A percentile compares a stretch with the other conserved stretches of the same genome.
phyloP scores from a whole-genome alignment of 768 basidiomycete species.

The Clathrus columnatus region DNA sequence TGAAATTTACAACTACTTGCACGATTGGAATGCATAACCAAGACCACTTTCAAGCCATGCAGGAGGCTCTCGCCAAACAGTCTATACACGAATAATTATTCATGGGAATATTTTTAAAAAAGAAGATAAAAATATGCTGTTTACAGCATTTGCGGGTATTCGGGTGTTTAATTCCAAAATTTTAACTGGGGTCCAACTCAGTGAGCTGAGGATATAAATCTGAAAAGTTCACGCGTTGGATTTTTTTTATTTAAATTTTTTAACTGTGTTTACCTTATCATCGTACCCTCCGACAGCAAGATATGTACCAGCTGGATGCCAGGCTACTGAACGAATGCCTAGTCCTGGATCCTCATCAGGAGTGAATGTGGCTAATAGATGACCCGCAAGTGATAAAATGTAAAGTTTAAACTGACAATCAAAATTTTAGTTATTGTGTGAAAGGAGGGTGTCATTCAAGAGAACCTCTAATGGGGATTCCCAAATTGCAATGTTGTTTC shows the following conservation, averaged over 20 bases:
- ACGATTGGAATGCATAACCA: slow-evolving; percentile 82
- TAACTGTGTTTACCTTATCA: slow-evolving; percentile 49
- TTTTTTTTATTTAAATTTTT: background rate
- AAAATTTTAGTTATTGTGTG: background rate
- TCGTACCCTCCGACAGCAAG: slow-evolving; percentile 83
- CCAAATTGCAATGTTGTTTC: slow-evolving; percentile 72
- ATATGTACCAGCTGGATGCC: slow-evolving; percentile 84
- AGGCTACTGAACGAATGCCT: slow-evolving; percentile 68
- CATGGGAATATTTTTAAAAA: background rate
- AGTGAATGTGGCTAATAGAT: slow-evolving; percentile 53
- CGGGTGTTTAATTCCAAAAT: slow-evolving; percentile 55
- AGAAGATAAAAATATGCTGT: slow-evolving; percentile 36
- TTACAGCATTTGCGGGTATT: slow-evolving; percentile 35
- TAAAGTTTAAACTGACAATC: slow-evolving; percentile 61
- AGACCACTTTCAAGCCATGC: slow-evolving; percentile 80
- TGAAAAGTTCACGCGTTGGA: slow-evolving; percentile 21
- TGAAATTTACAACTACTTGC: slow-evolving; percentile 31
- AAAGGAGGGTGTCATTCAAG: slow-evolving; percentile 15
- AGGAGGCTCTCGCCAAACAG: slow-evolving; percentile 76
- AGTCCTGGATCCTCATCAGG: slow-evolving; percentile 75
- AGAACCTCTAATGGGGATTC: slow-evolving; percentile 74
- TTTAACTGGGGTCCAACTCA: slow-evolving; percentile 63
- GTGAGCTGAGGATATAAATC: slow-evolving; percentile 67
- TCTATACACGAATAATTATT: slow-evolving; percentile 33
- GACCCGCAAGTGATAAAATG: slow-evolving; percentile 59